A percentile compares a stretch with the other conserved stretches of the same genome.
Conservation (phyloP, 2,329 filamentous ascomycete species). For the Exophiala alcalophila region DNA sequence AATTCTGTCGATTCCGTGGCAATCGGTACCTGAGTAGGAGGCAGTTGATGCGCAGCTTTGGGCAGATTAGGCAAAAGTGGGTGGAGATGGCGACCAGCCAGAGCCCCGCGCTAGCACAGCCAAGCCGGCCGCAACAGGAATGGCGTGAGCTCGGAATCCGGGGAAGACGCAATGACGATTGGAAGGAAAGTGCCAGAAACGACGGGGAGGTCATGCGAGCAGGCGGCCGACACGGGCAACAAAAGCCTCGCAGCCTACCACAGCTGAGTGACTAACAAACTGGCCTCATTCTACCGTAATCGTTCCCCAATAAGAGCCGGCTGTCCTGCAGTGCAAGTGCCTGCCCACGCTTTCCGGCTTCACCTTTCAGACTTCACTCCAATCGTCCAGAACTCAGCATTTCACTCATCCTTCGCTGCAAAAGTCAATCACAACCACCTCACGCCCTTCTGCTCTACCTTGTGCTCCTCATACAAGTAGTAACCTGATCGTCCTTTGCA, state of each 20-base stretch:
- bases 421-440: conserved; percentile 20
- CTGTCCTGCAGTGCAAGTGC: too few species aligned
- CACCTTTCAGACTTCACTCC: background rate
- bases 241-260: background rate
- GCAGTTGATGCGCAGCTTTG: background rate
- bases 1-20: background rate
- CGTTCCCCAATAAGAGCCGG: conserved; percentile 8
- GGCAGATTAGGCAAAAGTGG: too few species aligned
- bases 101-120: conserved; percentile 22
- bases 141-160: conserved; percentile 16
- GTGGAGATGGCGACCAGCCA: conserved; percentile 4
- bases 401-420: conserved; percentile 6
- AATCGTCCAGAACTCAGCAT: background rate
- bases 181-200: conserved; percentile 21
- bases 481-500: conserved; percentile 5
- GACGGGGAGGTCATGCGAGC: conserved; percentile 24
- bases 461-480: background rate
- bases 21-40: conserved; percentile 2
- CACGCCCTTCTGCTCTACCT: conserved; percentile 1
- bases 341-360: too few species aligned
- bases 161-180: conserved; percentile 23
- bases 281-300: conserved; percentile 4
- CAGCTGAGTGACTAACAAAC: background rate
- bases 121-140: conserved; percentile 3
- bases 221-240: conserved; percentile 2